Evolutionary conservation across 2,329 filamentous ascomycete genomes (phyloP).

Genomic region (Fusarium mundagurra): DNA sequence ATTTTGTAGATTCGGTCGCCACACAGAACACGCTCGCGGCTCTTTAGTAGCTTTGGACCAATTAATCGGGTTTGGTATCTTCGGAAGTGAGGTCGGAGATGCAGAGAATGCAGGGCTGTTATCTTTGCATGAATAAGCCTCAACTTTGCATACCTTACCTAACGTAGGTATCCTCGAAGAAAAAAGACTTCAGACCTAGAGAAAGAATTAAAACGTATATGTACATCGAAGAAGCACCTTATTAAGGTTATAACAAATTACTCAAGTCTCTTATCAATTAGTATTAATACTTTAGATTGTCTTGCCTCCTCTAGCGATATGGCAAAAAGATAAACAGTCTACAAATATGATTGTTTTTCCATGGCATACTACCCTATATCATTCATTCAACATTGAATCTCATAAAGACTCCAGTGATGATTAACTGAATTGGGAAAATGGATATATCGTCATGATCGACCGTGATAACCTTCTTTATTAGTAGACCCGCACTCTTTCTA

Average conservation of each 20-base stretch:
- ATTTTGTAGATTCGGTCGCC: constrained; percentile 18
- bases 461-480: background rate
- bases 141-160: background rate
- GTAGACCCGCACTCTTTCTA: background rate
- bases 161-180: background rate
- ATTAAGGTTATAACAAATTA: background rate
- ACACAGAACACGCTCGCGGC: constrained; percentile 5
- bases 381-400: background rate
- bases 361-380: constrained; percentile 9
- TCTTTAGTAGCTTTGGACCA: background rate
- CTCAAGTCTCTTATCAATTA: no score
- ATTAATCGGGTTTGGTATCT: constrained; percentile 4
- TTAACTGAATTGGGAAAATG: background rate
- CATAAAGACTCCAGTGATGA: background rate
- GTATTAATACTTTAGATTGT: background rate
- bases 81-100: constrained; percentile 1
- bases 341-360: background rate
- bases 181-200: background rate
- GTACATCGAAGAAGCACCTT: background rate
- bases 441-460: background rate
- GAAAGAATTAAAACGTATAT: no score
- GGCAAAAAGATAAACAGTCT: background rate
- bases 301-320: no score
- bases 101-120: constrained; percentile 12
- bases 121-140: background rate